phyloP scores from a whole-genome alignment of 768 basidiomycete species.

The Termitomyces sp. region DNA sequence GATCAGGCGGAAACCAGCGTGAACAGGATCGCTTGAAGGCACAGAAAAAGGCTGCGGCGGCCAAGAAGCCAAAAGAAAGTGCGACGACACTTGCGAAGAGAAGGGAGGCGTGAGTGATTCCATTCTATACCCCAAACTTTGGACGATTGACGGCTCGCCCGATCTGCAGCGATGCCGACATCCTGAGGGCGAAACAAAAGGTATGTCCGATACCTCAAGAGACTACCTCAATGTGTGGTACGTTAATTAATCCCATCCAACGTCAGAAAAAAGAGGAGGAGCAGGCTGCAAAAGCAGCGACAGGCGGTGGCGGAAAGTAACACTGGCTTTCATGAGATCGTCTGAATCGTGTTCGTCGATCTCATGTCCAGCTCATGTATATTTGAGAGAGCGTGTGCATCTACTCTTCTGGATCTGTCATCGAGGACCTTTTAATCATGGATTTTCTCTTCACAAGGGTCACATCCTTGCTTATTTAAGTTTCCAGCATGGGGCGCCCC shows the following conservation, averaged over 20 bases:
- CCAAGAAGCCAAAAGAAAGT: constrained; percentile 73
- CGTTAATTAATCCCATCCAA: constrained; percentile 1
- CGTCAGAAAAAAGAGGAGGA: constrained; percentile 55
- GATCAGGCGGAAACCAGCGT: constrained; percentile 77
- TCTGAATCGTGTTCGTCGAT: constrained; percentile 9
- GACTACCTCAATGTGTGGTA: neutral
- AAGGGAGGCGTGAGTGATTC: constrained; percentile 65
- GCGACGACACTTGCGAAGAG: constrained; percentile 58
- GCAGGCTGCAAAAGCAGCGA: constrained; percentile 26
- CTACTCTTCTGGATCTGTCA: neutral
- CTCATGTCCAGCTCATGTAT: constrained; percentile 5
- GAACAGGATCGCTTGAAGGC: constrained; percentile 71
- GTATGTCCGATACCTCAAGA: constrained; percentile 31
- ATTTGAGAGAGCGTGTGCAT: too few relatives aligned
- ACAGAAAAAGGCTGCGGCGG: constrained; percentile 61
- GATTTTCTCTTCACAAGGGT: neutral
- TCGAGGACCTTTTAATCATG: neutral
- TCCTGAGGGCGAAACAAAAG: constrained; percentile 77
- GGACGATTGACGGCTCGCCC: constrained; percentile 17
- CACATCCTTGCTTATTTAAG: neutral
- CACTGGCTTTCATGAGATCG: constrained; percentile 16
- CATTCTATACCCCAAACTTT: constrained; percentile 1
- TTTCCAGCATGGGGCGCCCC: neutral
- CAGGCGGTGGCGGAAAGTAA: constrained; percentile 34
- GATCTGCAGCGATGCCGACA: constrained; percentile 64